Percentiles rank a stretch among this genome's conserved stretches.
These are phyloP conservation scores for Penicillium capsulatum DNA, from an alignment of 2,329 filamentous ascomycete genomes.

Conservation along the genomic window DNA sequence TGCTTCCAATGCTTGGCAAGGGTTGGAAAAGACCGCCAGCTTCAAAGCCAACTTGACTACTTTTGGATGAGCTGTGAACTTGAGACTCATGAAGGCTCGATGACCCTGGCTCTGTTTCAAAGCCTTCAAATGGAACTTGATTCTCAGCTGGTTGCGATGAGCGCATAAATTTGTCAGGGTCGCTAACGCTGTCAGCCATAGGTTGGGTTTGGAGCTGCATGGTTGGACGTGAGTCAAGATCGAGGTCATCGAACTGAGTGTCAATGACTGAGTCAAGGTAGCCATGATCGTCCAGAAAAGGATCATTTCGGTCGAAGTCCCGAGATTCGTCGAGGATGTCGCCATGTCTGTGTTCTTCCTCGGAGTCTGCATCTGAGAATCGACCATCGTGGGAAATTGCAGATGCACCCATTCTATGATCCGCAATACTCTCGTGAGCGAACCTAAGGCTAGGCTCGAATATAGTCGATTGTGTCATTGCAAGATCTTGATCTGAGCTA, in stretches of 20 bases:
- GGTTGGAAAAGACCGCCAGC: neutral
- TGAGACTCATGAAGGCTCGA: constrained; percentile 2
- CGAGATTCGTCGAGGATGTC: constrained; percentile 26
- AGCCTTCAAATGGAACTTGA: neutral
- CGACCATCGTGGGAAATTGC: constrained; percentile 36
- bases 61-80: neutral
- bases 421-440: neutral
- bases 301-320: constrained; percentile 29
- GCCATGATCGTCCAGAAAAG: constrained; percentile 34
- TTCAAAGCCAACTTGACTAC: constrained; percentile 6
- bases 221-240: constrained; percentile 25
- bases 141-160: constrained; percentile 8
- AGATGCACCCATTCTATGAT: constrained; percentile 27
- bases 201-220: constrained; percentile 10
- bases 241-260: constrained; percentile 33
- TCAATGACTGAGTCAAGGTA: constrained; percentile 40
- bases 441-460: constrained; percentile 27
- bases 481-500: constrained; percentile 23
- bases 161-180: constrained; percentile 16
- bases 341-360: constrained; percentile 28
- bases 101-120: neutral
- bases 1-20: neutral
- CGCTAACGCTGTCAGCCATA: constrained; percentile 14
- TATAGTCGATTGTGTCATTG: constrained; percentile 39
- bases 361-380: constrained; percentile 42